Conservation (phyloP, 139 green algal genomes). For the Mesostigma viride region DNA sequence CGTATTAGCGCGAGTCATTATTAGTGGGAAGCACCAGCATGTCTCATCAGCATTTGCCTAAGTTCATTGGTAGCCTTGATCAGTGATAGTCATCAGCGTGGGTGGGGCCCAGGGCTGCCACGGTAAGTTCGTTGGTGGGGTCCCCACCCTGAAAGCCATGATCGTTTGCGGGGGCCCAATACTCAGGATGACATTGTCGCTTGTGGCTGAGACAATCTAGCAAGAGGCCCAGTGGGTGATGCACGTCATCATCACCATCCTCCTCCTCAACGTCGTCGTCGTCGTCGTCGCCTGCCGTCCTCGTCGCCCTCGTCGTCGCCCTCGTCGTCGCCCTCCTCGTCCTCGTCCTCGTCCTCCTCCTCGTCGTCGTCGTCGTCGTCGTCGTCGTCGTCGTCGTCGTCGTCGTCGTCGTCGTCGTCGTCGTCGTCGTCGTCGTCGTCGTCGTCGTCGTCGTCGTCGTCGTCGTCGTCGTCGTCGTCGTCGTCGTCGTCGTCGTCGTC, state of each 20-base stretch:
- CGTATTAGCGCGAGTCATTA: too few relatives aligned
- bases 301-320: neutral
- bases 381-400: neutral
- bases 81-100: too few relatives aligned
- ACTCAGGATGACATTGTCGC: too few relatives aligned
- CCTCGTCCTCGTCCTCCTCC: neutral
- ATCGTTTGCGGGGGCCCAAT: too few relatives aligned
- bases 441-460: slow-evolving; percentile 1
- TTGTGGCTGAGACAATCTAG: too few relatives aligned
- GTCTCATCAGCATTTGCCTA: too few relatives aligned
- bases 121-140: too few relatives aligned
- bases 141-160: too few relatives aligned
- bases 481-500: neutral
- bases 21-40: too few relatives aligned
- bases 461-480: neutral
- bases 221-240: too few relatives aligned
- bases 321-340: neutral
- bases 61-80: too few relatives aligned
- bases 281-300: neutral
- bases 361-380: neutral
- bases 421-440: slow-evolving; percentile 1
- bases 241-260: neutral
- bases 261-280: neutral
- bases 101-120: too few relatives aligned
- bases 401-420: neutral